phyloP scores from a whole-genome alignment of 371 early-diverging fungal genomes.

The Scutellospora calospora region DNA sequence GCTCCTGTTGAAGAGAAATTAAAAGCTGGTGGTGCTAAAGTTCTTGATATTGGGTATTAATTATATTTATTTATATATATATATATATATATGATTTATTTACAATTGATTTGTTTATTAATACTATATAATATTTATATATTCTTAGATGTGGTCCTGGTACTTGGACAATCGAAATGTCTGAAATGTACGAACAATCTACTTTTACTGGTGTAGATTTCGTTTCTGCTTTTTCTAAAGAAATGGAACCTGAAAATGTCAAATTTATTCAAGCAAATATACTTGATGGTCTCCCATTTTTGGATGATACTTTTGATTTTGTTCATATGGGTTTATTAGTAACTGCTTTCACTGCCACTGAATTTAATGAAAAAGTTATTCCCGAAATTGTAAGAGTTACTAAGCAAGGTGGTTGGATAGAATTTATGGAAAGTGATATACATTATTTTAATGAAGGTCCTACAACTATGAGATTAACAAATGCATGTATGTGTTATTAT shows the following conservation, averaged over 20 bases:
- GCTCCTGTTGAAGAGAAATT: slow-evolving; percentile 38
- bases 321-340: slow-evolving; percentile 50
- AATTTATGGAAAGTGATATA: slow-evolving; percentile 48
- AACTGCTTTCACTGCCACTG: slow-evolving; percentile 48
- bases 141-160: slow-evolving; percentile 39
- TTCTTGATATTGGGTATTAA: slow-evolving; percentile 40
- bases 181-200: slow-evolving; percentile 61
- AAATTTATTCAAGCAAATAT: slow-evolving; percentile 54
- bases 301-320: slow-evolving; percentile 55
- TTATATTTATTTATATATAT: background rate
- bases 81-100: background rate
- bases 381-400: slow-evolving; percentile 58
- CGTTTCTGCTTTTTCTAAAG: slow-evolving; percentile 61
- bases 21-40: background rate
- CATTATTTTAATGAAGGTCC: slow-evolving; percentile 37
- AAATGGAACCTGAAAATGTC: slow-evolving; percentile 63
- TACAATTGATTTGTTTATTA: too few relatives aligned
- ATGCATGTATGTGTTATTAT: slow-evolving; percentile 5
- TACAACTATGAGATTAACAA: slow-evolving; percentile 1
- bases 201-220: slow-evolving; percentile 66
- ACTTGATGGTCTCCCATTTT: slow-evolving; percentile 48
- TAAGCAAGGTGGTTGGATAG: slow-evolving; percentile 59
- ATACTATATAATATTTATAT: too few relatives aligned
- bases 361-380: slow-evolving; percentile 50
- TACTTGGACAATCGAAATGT: slow-evolving; percentile 58